Evolutionary conservation across 306 rosid species (phyloP), one percentile per base, ranked within the genome.

Genomic region (Calophaca sinica): DNA sequence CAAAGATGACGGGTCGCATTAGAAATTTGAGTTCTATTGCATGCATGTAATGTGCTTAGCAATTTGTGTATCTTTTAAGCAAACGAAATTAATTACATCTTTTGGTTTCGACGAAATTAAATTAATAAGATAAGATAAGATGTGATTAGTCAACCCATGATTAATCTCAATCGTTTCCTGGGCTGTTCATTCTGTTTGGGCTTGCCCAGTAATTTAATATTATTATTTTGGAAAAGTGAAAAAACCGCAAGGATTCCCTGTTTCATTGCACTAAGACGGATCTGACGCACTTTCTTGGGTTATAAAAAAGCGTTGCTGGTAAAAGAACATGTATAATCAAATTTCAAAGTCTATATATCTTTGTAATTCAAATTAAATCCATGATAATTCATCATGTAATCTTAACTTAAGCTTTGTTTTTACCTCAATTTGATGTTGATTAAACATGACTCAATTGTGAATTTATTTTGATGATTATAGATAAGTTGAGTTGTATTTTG

Each of bases 191-290:
- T 10, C 5, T 55, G 11, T 44, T 55, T 28, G 62, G 62, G 62
- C 36, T 55, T 50, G 49, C 49, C n/a, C 36, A 2, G 4, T 33
- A 41, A 7, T n/a, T n/a, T n/a, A n/a, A n/a, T n/a, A n/a, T n/a
- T 5, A 5, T 5, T 41, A 42, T 1, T 13, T 3, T 14, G 9
- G 5, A 64, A 42, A 69, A 28, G 48, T 42, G 48, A 28, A 28
- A 9, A 50, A 29, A 38, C 13, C 0, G 49, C 2, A 7, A 28
- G 11, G 42, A 29, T 46, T 7, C 42, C 72, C 12, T 0, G 38
- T 28, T 66, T 66, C 72, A 46, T 45, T 45, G 57, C 72, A 66
- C 72, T 28, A 66, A 45, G 39, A 46, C 42, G 72, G 57, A 66
- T 66, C 72, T 36, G 10, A 26, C 20, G 5, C 9, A 44, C 6